Evolutionary conservation across 345 rosid genomes (phyloP), one percentile per base, ranked within the genome.

Genomic region (Cardamine occulta): DNA sequence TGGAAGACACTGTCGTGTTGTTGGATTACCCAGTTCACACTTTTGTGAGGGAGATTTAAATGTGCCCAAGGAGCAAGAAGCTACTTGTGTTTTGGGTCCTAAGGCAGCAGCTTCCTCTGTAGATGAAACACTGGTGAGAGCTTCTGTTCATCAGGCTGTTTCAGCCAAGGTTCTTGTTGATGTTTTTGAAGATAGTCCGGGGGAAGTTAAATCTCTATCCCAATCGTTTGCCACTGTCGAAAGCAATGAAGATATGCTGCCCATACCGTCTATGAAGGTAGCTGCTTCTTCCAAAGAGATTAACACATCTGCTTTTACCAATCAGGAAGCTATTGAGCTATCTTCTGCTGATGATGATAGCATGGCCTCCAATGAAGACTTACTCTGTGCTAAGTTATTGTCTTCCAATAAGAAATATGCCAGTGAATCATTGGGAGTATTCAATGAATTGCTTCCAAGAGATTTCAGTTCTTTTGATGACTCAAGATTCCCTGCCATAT

Each of bases 361-460:
- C 53, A 63, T 34, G 44, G 53, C 39, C 62, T 57, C 62, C 49
- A 72, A 74, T 55, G 79, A 73, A 68, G 91, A 88, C 34, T 60
- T 75, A 52, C 29, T 87, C 58, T 82, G 79, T 60, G 76, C 84
- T 57, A 45, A 49, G 47, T 77, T 95, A 51, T 72, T 88, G 71
- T 75, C 80, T 62, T 75, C 87, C 72, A 93, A 96, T 80, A 93
- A 84, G 81, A 86, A 81, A 66, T 80, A 77, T 81, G 93, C 91
- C 4, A 62, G 76, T 60, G 77, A 62, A 66, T 91, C 95, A 37
- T 84, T 77, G 53, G 85, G 88, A 69, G 85, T 80, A 73, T 83
- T 93, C 74, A 55, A 72, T 77, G 81, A 79, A 44, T 60, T 88
- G 58, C 73, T 89, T 72, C 89, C 90, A 10, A 82, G 81, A 60